Conservation (phyloP, 345 rosid species). For the Brassica rapa region DNA sequence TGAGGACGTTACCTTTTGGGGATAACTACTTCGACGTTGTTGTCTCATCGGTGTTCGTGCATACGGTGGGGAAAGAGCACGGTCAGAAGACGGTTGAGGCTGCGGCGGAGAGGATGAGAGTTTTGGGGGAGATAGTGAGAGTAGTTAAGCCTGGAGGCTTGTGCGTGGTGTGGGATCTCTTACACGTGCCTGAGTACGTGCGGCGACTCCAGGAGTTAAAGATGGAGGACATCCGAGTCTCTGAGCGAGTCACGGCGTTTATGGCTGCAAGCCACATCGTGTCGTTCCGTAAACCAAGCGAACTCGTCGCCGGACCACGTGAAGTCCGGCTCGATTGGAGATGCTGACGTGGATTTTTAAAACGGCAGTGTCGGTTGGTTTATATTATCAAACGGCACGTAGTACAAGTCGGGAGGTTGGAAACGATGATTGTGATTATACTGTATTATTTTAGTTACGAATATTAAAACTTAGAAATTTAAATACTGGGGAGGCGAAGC, state of each 20-base stretch:
- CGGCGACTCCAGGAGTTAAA: conserved; percentile 73
- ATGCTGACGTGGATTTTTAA: conserved; percentile 40
- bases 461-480: background rate
- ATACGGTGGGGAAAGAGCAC: conserved; percentile 86
- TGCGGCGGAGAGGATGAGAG: conserved; percentile 86
- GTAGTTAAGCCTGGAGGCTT: conserved; percentile 81
- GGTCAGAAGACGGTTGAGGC: conserved; percentile 85
- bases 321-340: conserved; percentile 86
- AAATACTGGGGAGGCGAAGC: conserved; percentile 42
- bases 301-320: conserved; percentile 55
- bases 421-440: conserved; percentile 18
- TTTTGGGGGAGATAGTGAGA: conserved; percentile 85
- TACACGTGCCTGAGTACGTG: conserved; percentile 84
- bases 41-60: conserved; percentile 79
- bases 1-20: conserved; percentile 77
- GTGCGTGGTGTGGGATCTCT: conserved; percentile 87
- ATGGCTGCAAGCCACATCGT: conserved; percentile 92
- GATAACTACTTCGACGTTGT: conserved; percentile 93
- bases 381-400: conserved; percentile 26
- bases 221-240: conserved; percentile 84
- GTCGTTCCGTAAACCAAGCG: conserved; percentile 72
- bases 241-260: conserved; percentile 86
- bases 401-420: conserved; percentile 18
- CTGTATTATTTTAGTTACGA: conserved; percentile 12
- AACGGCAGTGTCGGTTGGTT: conserved; percentile 3